Evolutionary conservation across 176 grass and related monocot species (phyloP), one percentile per base, ranked within the genome.

Genomic region (Lolium perenne): DNA sequence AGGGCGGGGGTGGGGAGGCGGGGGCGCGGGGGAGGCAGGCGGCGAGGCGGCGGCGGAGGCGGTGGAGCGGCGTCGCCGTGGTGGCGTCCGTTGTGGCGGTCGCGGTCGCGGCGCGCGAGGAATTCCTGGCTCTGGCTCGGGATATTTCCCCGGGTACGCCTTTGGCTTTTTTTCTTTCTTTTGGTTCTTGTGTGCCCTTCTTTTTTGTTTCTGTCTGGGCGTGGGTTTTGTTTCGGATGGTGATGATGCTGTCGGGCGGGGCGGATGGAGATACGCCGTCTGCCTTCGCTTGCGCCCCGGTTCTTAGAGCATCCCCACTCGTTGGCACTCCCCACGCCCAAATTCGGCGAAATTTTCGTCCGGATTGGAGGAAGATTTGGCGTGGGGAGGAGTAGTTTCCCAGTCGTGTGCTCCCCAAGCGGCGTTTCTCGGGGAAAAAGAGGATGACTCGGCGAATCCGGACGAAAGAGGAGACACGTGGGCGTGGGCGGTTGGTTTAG

Each of bases 41-140:
- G 76, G 81, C 70, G 69, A 91, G 70, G 77, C 76, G 89, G 81
- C 35, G 81, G 51, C 32, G 68, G 81, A 41, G 85, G 81, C 81
- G 85, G 68, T 76, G 85, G 81, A 91, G 89, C 43, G 86, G 48
- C 2, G 80, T 38, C 79, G 88, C 32, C 32, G 32, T 35, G 32
- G 32, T 60, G 41, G 80, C 64, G 53, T 80, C 55, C 65, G 80
- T 50, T 50, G 71, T 49, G 61, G 82, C 14, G 38, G 80, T 49
- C 71, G 82, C 14, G 38, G 80, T 74, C 47, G 80, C 80, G 38
- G 89, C 32, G 26, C 43, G 26, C 43, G 81, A 77, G 85, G 50
- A 88, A 84, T 80, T 84, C 38, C 32, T 60, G 38, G 47, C 35
- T 38, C 46, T 35, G 32, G 32, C 32, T 58, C 60, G 57, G 80